Conservation (phyloP, 1,139 yeast species). For the Magnusiomyces paraingens region DNA sequence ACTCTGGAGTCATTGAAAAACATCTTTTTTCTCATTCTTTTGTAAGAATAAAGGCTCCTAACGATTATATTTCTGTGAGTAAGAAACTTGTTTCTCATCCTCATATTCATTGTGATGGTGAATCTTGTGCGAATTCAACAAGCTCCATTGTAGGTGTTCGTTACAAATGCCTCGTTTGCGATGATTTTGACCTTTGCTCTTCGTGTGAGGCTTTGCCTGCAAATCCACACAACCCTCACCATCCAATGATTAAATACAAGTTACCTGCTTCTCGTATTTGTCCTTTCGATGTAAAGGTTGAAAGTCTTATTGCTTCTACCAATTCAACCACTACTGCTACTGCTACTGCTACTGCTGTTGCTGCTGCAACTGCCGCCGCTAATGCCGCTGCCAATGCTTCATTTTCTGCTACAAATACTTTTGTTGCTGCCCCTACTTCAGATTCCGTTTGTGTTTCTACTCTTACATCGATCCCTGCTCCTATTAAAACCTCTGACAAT, state of each 20-base stretch:
- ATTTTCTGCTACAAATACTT: no score
- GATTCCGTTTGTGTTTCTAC: no score
- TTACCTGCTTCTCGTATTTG: no score
- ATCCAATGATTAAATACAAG: slow-evolving; percentile 23
- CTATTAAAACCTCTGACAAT: no score
- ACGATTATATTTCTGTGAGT: slow-evolving; percentile 12
- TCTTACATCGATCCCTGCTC: no score
- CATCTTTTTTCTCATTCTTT: slow-evolving; percentile 20
- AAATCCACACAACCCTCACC: slow-evolving; percentile 22
- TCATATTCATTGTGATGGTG: slow-evolving; percentile 39
- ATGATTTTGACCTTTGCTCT: slow-evolving; percentile 47
- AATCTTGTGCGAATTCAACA: slow-evolving; percentile 28
- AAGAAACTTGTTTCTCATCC: slow-evolving; percentile 18
- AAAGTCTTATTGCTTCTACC: no score
- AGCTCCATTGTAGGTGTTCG: slow-evolving; percentile 39
- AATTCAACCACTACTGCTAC: no score
- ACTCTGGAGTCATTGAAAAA: not conserved
- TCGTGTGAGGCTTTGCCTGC: slow-evolving; percentile 36
- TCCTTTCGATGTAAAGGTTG: no score
- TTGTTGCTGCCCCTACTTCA: no score
- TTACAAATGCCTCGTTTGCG: slow-evolving; percentile 46
- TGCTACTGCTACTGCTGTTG: no score
- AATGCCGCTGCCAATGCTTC: no score
- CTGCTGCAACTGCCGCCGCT: no score
- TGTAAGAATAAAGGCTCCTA: slow-evolving; percentile 17